A percentile compares a stretch with the other conserved stretches of the same genome.
These are phyloP conservation scores for Gossypium aridum DNA, from an alignment of 441 rosid genomes.

Conservation along the genomic window DNA sequence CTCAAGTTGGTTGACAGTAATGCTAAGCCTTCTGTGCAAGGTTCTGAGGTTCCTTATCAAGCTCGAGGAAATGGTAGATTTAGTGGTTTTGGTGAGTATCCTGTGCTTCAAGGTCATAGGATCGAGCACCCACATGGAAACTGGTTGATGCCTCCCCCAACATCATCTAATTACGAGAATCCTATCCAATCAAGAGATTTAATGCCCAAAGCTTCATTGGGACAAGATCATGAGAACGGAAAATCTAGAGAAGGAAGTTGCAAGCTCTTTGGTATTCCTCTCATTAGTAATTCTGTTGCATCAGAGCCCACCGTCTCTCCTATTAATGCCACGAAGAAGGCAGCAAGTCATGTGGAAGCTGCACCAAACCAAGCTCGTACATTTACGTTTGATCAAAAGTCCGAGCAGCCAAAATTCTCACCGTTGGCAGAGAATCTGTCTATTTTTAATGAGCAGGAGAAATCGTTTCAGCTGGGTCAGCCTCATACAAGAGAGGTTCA, in stretches of 20 bases:
- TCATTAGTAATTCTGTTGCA: constrained; percentile 37
- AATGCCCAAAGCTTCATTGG: constrained; percentile 22
- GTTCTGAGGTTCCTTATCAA: constrained; percentile 34
- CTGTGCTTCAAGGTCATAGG: constrained; percentile 37
- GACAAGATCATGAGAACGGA: constrained; percentile 37
- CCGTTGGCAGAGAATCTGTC: constrained; percentile 36
- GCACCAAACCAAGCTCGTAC: constrained; percentile 27
- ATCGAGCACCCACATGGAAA: constrained; percentile 48
- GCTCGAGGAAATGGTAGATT: constrained; percentile 40
- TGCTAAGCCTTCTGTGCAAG: constrained; percentile 29
- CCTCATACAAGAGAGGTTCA: constrained; percentile 38
- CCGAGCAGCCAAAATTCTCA: constrained; percentile 44
- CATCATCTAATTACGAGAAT: constrained; percentile 35
- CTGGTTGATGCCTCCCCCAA: constrained; percentile 64
- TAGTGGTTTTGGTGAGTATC: constrained; percentile 43
- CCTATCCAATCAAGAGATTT: constrained; percentile 38
- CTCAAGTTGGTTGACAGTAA: constrained; percentile 46
- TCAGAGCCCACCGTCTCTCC: constrained; percentile 30
- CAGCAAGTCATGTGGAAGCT: constrained; percentile 15
- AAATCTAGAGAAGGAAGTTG: constrained; percentile 54
- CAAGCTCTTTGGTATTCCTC: constrained; percentile 88
- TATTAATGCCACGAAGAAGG: constrained; percentile 25
- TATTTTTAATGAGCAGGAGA: constrained; percentile 38
- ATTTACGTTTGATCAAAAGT: constrained; percentile 33
- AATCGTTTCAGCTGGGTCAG: constrained; percentile 26